phyloP scores from a whole-genome alignment of 228 moss, liverwort and hornwort species.

The Sphagnum fallax region DNA sequence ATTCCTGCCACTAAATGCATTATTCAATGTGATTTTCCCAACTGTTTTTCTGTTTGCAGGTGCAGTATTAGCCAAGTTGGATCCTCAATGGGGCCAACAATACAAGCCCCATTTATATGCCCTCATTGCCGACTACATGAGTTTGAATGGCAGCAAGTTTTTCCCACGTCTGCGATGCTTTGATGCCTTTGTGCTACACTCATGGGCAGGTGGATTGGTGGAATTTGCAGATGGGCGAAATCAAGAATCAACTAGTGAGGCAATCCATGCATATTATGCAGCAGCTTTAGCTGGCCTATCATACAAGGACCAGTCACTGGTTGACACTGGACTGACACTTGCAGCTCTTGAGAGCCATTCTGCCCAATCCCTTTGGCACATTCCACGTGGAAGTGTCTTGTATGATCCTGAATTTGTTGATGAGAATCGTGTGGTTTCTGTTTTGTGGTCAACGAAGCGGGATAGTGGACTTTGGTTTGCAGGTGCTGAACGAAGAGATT shows the following conservation, averaged over 20 bases:
- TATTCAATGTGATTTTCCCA: too few relatives aligned
- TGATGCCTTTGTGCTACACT: slow-evolving; percentile 79
- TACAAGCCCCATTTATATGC: slow-evolving; percentile 67
- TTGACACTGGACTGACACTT: slow-evolving; percentile 61
- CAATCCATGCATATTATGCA: slow-evolving; percentile 84
- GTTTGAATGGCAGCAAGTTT: slow-evolving; percentile 14
- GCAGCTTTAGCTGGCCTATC: slow-evolving; percentile 74
- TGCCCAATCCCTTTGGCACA: slow-evolving; percentile 73
- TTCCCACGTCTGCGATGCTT: slow-evolving; percentile 78
- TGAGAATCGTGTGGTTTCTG: slow-evolving; percentile 65
- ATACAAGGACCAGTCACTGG: slow-evolving; percentile 54
- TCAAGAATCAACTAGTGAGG: slow-evolving; percentile 94
- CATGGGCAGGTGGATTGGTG: slow-evolving; percentile 90
- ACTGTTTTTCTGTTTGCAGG: slow-evolving; percentile 19
- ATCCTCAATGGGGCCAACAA: slow-evolving; percentile 54
- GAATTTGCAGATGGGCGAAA: slow-evolving; percentile 92
- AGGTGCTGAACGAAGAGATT: slow-evolving; percentile 65
- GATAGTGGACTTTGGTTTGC: slow-evolving; percentile 87
- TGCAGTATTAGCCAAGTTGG: slow-evolving; percentile 82
- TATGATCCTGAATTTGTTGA: slow-evolving; percentile 76
- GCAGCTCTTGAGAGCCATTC: slow-evolving; percentile 67
- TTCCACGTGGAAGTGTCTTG: slow-evolving; percentile 36
- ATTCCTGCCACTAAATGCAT: too few relatives aligned
- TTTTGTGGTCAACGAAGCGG: slow-evolving; percentile 97
- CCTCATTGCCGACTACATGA: slow-evolving; percentile 82